Base-by-base conservation (phyloP, 768 basidiomycete species). In the Mycena maculata region DNA sequence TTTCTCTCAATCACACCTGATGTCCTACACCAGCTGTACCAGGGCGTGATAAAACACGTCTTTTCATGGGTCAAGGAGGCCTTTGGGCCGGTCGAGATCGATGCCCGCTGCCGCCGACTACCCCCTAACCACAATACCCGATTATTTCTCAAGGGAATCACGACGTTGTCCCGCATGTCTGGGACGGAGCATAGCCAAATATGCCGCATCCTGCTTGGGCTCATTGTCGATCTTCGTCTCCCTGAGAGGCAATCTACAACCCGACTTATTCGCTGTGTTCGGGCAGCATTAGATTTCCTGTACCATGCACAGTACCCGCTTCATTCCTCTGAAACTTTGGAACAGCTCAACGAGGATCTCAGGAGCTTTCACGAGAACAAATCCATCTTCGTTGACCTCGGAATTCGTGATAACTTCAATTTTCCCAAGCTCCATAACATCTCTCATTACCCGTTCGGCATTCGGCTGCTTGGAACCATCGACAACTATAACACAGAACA, bases 381-480 rank as follows among this genome's bases (percentile, higher is more conserved):
- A 13, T 16, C 23, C 1, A 28, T 66, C 25, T 66, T 66, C 18
- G 6, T 66, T 11, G 44, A 41, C 13, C 69, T 76, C 2, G 74
- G 72, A 16, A 73, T 80, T 25, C 73, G 75, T 1, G 30, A 63
- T 1, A 47, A 80, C 42, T 83, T 84, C 68, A 76, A 80, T 28
- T 73, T 84, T 13, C 80, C 80, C 0, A 84, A 83, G 49, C 59
- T 81, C 3, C 80, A 82, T 58, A 73, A 63, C 9, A 27, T 76
- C 8, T 27, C 54, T 1, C 79, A 82, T 48, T 81, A 81, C 58
- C 36, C 50, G 0, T n/a, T 62, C 0, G 49, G 54, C 0, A 80
- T 83, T 20, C 60, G 73, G 41, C 39, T 66, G 15, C 72, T 72
- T 57, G 79, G 77, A 0, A 74, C 78, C 2, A 50, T 72, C 0